These are phyloP conservation scores for Arctium lappa DNA, from an alignment of 129 eudicot species.

Conservation along the genomic window DNA sequence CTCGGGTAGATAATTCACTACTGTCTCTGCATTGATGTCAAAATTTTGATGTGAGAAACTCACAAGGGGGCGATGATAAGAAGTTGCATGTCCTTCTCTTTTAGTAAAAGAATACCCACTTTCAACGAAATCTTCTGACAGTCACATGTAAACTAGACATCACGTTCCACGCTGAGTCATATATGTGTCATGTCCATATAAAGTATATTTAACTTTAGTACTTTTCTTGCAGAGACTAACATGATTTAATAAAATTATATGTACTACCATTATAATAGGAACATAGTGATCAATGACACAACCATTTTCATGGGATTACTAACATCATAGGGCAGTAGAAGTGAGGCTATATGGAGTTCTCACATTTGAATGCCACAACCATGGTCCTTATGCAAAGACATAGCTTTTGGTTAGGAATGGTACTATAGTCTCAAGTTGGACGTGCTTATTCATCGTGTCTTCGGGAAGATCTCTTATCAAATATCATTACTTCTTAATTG, in stretches of 20 bases:
- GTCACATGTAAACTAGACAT: background rate
- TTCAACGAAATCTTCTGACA: background rate
- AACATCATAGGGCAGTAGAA: background rate
- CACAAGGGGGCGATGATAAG: background rate
- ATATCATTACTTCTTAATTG: no score
- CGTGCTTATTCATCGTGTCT: no score
- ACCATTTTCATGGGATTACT: background rate
- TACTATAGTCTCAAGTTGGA: no score
- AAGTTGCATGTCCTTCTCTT: background rate
- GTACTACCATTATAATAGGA: background rate
- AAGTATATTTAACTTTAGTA: background rate
- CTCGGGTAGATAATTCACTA: constrained; percentile 83
- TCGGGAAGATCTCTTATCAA: no score
- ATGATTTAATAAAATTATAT: background rate
- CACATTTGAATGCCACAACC: background rate
- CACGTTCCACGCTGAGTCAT: no score
- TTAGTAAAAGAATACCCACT: background rate
- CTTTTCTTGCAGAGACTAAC: background rate
- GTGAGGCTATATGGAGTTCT: background rate
- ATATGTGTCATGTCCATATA: background rate
- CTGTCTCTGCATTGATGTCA: constrained; percentile 61
- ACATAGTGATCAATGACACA: background rate
- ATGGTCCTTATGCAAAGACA: background rate
- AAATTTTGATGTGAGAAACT: constrained; percentile 15
- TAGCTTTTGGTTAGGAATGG: background rate